Percentiles rank a stretch among this genome's conserved stretches.
Evolutionary conservation across 2,329 filamentous ascomycete genomes (phyloP).

Genomic region (Penicillium sp.): DNA sequence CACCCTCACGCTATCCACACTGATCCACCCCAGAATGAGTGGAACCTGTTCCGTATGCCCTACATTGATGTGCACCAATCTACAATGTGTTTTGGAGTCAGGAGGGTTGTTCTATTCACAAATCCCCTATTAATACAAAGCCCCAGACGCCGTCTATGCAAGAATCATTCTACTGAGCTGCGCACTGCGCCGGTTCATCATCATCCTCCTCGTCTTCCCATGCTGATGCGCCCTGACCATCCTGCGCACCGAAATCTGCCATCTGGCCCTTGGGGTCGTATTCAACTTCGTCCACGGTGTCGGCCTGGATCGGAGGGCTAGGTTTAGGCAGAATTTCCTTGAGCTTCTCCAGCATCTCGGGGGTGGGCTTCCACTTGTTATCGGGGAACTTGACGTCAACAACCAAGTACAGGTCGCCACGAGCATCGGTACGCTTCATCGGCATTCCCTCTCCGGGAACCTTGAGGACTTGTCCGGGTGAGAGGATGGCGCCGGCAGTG

Average conservation of each 20-base stretch:
- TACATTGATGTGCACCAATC: background rate
- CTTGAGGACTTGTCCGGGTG: conserved; percentile 81
- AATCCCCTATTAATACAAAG: conserved; percentile 13
- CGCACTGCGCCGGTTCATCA: conserved; percentile 48
- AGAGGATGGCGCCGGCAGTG: conserved; percentile 74
- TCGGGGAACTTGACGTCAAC: conserved; percentile 87
- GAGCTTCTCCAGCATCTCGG: conserved; percentile 68
- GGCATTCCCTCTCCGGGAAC: conserved; percentile 93
- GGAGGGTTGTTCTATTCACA: conserved; percentile 5
- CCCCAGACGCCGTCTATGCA: conserved; percentile 34
- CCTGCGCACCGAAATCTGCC: conserved; percentile 60
- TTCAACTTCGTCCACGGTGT: conserved; percentile 81
- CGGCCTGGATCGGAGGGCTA: conserved; percentile 61
- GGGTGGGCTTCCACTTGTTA: conserved; percentile 74
- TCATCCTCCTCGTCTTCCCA: conserved; percentile 53
- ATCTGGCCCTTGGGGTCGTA: conserved; percentile 81
- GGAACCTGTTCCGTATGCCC: background rate
- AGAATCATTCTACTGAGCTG: conserved; percentile 44
- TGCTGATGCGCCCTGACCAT: conserved; percentile 41
- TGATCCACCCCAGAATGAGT: conserved; percentile 18
- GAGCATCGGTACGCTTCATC: conserved; percentile 75
- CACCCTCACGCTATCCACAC: conserved; percentile 44
- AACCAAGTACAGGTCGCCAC: conserved; percentile 82
- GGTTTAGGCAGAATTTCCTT: conserved; percentile 70
- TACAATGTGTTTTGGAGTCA: background rate